Evolutionary conservation across 495 filamentous ascomycete species (phyloP).

Genomic region (Parathielavia appendiculata): DNA sequence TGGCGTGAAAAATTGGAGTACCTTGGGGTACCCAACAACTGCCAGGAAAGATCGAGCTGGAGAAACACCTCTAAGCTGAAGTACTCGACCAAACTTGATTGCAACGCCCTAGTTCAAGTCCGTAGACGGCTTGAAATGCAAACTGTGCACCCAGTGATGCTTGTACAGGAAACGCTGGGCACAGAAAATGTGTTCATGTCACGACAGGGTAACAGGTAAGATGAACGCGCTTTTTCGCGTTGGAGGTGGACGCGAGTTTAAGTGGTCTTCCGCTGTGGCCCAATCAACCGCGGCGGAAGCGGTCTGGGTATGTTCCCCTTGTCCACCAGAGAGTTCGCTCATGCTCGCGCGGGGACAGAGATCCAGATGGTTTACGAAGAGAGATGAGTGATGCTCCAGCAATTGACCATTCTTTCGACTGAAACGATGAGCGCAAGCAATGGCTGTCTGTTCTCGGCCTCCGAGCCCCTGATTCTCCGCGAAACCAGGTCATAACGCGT

Average conservation of each 20-base stretch:
- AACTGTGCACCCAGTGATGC: too few species aligned
- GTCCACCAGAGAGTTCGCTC: not conserved
- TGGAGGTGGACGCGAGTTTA: constrained; percentile 6
- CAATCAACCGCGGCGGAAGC: not conserved
- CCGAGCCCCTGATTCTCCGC: too few species aligned
- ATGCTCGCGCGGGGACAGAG: too few species aligned
- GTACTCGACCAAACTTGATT: too few species aligned
- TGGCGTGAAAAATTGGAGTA: not conserved
- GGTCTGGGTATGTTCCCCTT: not conserved
- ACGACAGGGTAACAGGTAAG: not conserved
- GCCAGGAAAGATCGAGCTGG: not conserved
- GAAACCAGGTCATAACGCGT: not conserved
- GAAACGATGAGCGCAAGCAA: not conserved
- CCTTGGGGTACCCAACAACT: not conserved
- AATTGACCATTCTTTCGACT: too few species aligned
- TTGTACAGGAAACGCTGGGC: too few species aligned
- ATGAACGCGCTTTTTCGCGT: constrained; percentile 15
- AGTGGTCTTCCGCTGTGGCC: constrained; percentile 5
- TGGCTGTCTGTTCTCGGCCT: not conserved
- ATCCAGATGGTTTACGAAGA: not conserved
- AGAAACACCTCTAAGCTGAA: too few species aligned
- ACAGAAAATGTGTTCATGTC: not conserved
- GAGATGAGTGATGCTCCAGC: not conserved
- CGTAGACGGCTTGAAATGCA: too few species aligned
- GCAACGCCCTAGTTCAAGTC: too few species aligned